phyloP scores from a whole-genome alignment of 805 yeast genomes.

The Sugiyamaella qingdaonensis region DNA sequence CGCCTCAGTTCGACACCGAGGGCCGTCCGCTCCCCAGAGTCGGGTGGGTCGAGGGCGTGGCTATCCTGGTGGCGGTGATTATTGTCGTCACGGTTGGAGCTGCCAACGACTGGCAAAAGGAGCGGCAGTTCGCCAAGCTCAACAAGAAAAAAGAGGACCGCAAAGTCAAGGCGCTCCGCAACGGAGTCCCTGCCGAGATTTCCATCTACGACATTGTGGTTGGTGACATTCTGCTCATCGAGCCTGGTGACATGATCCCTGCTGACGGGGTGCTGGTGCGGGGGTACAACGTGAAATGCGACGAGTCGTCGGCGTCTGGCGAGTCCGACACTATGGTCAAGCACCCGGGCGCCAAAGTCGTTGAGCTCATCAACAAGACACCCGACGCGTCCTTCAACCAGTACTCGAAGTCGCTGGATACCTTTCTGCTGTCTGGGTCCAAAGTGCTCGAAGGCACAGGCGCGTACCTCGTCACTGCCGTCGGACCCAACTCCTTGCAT shows the following conservation, averaged over 20 bases:
- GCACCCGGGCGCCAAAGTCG: slow-evolving; percentile 46
- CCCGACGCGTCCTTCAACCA: slow-evolving; percentile 28
- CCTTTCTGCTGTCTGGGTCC: slow-evolving; percentile 89
- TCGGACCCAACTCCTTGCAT: slow-evolving; percentile 83
- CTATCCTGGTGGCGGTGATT: slow-evolving; percentile 83
- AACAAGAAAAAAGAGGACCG: slow-evolving; percentile 87
- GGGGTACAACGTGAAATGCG: slow-evolving; percentile 75
- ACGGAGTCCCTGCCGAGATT: slow-evolving; percentile 61
- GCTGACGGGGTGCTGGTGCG: slow-evolving; percentile 74
- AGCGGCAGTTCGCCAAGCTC: slow-evolving; percentile 81
- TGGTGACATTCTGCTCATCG: slow-evolving; percentile 78
- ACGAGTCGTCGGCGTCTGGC: slow-evolving; percentile 91
- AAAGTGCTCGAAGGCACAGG: slow-evolving; percentile 83
- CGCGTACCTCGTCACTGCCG: slow-evolving; percentile 79
- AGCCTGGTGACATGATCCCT: slow-evolving; percentile 93
- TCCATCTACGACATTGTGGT: slow-evolving; percentile 74
- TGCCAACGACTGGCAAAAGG: slow-evolving; percentile 95
- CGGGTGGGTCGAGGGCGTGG: slow-evolving; percentile 99
- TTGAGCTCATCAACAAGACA: slow-evolving; percentile 22
- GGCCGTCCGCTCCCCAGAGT: slow-evolving; percentile 77
- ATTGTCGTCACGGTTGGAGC: slow-evolving; percentile 94
- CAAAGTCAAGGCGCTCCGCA: slow-evolving; percentile 68
- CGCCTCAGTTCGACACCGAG: slow-evolving; percentile 68
- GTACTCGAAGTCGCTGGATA: slow-evolving; percentile 53
- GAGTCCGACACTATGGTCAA: slow-evolving; percentile 83